Base-by-base conservation (phyloP, 106 monocot species). In the Dendrobium nobile region DNA sequence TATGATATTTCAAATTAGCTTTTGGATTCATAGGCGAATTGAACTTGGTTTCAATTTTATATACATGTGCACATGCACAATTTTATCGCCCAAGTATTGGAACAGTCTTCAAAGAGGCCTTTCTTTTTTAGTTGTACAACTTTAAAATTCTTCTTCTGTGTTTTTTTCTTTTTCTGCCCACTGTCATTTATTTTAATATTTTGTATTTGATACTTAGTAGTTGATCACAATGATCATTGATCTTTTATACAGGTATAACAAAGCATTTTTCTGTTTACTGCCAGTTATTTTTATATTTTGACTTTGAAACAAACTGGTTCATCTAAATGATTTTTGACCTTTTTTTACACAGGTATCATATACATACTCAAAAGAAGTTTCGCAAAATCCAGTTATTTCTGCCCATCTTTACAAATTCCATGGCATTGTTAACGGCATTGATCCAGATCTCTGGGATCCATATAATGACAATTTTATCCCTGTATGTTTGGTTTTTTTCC, bases 371-470 rank as follows among this genome's bases (percentile, higher is more conserved):
- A 98, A 83, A 82, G 98, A 98, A 82, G 87, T 98, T 48, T 88
- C 98, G 77, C 88, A 87, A 58, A 91, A 93, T 89, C 84, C 85
- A 80, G 87, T 77, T 70, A 91, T 98, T 81, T 75, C 92, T 54
- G 89, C 92, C 77, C 89, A 95, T 87, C 88, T 86, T 73, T 79
- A 86, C 54, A 98, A 98, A 78, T 98, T 98, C 79, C 87, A 91
- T 83, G 98, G 98, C 47, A 98, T 98, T 76, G 18, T 92, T 5
- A 98, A 98, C 80, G 98, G 98, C 33, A 98, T 98, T 76, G 98
- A 98, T 91, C 98, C 88, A 47, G 89, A 98, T 86, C 95, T 98
- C 47, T 98, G 98, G 98, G 98, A 98, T 82, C 95, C 98, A 47
- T 95, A 75, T 88, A 95, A 85, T 82, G 98, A 98, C 73, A 84